Percentiles rank a stretch among this genome's conserved stretches.
Conservation (phyloP, 1,139 yeast species). For the Yamadazyma trypodendri region DNA sequence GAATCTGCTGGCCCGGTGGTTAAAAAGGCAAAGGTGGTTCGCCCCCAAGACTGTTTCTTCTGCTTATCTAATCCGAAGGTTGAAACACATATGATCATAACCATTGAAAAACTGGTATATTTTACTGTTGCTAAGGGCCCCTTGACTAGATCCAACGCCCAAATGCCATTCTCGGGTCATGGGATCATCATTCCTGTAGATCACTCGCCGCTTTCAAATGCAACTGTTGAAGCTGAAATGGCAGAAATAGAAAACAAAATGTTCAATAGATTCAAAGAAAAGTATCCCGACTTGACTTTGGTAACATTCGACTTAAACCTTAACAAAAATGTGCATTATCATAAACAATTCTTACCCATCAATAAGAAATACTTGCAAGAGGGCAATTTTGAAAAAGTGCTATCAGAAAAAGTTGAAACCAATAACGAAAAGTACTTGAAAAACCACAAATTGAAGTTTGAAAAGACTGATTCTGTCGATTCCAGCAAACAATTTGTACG, state of each 20-base stretch:
- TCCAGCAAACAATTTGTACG: conserved; percentile 37
- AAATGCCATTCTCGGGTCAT: conserved; percentile 70
- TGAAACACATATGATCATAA: conserved; percentile 76
- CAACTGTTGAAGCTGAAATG: conserved; percentile 25
- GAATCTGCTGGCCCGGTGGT: conserved; percentile 6
- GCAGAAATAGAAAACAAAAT: conserved; percentile 43
- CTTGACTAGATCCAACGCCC: conserved; percentile 48
- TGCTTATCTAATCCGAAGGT: conserved; percentile 80
- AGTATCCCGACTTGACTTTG: conserved; percentile 39
- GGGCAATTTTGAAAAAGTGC: conserved; percentile 30
- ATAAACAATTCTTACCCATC: conserved; percentile 64
- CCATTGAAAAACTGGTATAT: conserved; percentile 67
- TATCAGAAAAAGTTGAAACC: conserved; percentile 38
- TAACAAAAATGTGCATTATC: conserved; percentile 58
- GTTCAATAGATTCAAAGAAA: conserved; percentile 40
- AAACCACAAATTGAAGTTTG: conserved; percentile 45
- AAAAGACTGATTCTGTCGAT: conserved; percentile 25
- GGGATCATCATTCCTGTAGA: conserved; percentile 80
- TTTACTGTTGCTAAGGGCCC: conserved; percentile 90
- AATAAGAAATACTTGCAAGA: conserved; percentile 33
- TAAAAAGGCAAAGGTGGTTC: conserved; percentile 42
- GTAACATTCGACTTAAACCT: conserved; percentile 64
- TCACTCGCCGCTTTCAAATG: conserved; percentile 55
- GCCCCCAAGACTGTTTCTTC: conserved; percentile 71
- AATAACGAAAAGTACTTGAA: conserved; percentile 51